Conservation (phyloP, 1,284 basidiomycete species). For the Rhodofomes roseus region DNA sequence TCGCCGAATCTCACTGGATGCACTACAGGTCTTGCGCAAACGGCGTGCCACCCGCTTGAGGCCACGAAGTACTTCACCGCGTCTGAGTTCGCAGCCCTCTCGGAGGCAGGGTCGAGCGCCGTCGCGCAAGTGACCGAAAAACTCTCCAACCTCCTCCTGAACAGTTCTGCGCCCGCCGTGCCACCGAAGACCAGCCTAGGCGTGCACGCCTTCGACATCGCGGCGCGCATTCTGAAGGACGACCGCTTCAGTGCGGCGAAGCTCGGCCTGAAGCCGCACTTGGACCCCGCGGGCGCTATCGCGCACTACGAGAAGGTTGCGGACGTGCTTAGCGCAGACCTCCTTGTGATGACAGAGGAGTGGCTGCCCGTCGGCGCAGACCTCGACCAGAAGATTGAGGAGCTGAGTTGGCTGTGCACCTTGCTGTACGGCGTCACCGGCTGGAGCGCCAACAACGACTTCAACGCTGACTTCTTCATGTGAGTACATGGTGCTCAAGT, state of each 20-base stretch:
- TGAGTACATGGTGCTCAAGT: constrained; percentile 11
- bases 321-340: constrained; percentile 26
- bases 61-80: constrained; percentile 23
- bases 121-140: constrained; percentile 15
- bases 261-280: constrained; percentile 36
- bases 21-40: constrained; percentile 32
- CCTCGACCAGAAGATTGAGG: constrained; percentile 39
- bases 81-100: constrained; percentile 21
- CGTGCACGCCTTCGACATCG: constrained; percentile 35
- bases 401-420: constrained; percentile 38
- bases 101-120: constrained; percentile 3
- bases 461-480: constrained; percentile 41
- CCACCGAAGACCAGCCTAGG: not conserved
- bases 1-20: not conserved
- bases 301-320: constrained; percentile 28
- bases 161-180: constrained; percentile 6
- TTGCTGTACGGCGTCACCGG: constrained; percentile 42
- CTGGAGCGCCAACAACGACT: constrained; percentile 25
- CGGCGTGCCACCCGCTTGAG: constrained; percentile 26
- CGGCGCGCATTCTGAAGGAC: constrained; percentile 36
- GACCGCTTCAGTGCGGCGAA: constrained; percentile 32
- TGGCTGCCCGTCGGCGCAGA: constrained; percentile 43
- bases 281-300: constrained; percentile 16
- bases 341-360: constrained; percentile 41
- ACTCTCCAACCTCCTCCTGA: constrained; percentile 15